Base-by-base conservation (phyloP, 345 rosid genomes). In the Odontarrhena argentea region DNA sequence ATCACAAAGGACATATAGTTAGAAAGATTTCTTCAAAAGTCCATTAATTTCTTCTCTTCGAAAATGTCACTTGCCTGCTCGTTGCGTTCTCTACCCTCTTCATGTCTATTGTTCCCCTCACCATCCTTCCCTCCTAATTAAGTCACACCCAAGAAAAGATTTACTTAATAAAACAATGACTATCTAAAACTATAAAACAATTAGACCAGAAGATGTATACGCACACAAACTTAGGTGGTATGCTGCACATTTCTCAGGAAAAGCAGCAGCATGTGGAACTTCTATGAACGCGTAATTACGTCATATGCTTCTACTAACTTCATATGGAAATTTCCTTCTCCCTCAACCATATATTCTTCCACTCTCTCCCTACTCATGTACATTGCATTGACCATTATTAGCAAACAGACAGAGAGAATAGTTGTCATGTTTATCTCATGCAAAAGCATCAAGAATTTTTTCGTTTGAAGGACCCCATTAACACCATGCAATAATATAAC, bases 31-130 rank as follows among this genome's bases (percentile, higher is more conserved):
- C 80, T 89, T 89, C 24, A 89, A 68, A 10, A 89, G 64, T 14
- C 93, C 96, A 73, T 81, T 89, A n/a, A n/a, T n/a, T n/a, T 66
- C 96, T 83, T 61, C 96, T 76, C 84, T 89, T 89, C 1, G 93
- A 89, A 73, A 89, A 89, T 8, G 96, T 87, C 38, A 89, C 96
- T 79, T 89, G 96, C 79, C 96, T 81, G 80, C 91, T 89, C 6
- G 91, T 86, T 59, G 81, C 80, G 60, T 89, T 89, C 76, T 89
- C 96, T 64, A 89, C 86, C 78, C 96, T 82, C 88, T 85, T 86
- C 96, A 89, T 85, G 85, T 89, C 85, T 35, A 86, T 89, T 68
- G 83, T 89, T 28, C 96, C 96, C 62, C 96, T 82, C 81, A 83
- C 93, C 96, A 89, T 89, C 67, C 36, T 76, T 51, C 11, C 1